Evolutionary conservation across 1,284 basidiomycete genomes (phyloP), one percentile per base, ranked within the genome.

Genomic region (Sporisorium iseilematis-ciliati): DNA sequence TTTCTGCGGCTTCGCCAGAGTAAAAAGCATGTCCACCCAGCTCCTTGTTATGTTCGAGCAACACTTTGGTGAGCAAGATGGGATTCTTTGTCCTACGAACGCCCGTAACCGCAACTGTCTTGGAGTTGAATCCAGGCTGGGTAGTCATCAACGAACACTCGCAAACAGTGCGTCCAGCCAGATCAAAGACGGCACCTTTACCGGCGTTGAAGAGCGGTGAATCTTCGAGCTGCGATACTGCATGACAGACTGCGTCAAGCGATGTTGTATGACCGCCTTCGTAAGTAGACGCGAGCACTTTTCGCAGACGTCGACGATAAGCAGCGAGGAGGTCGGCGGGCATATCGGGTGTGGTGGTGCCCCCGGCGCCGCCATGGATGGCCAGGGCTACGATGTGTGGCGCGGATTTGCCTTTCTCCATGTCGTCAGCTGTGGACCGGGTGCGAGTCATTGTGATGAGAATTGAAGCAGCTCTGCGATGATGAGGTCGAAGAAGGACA

Each of bases 211-310:
- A 93, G 8, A 93, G 86, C 3, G 91, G 90, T 65, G 89, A 90
- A 78, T 94, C 90, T 88, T 93, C 92, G 88, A 94, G 87, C 10
- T 87, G 86, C 0, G 88, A 87, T 7, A 93, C 92, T 0, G 92
- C 92, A 7, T 91, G 90, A 2, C 91, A 90, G 2, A 88, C 90
- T n/a, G 92, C 92, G 80, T 93, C 92, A 88, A 94, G 90, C 4
- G 92, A 92, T 78, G 92, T 91, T 0, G 92, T 91, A 23, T 91
- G 91, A 2, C 87, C 82, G 38, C 84, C 85, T 25, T 88, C 81
- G 78, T 93, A 87, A 0, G 93, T 93, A 5, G 89, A 89, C 35
- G 86, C 72, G 42, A 94, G 86, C 0, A 92, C 90, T 3, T 85
- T 82, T 20, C 85, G 83, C 41, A 94, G 86, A 1, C 87, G 89